Evolutionary conservation across 441 rosid genomes (phyloP), one percentile per base, ranked within the genome.

Genomic region (Syzygium syzygioides): DNA sequence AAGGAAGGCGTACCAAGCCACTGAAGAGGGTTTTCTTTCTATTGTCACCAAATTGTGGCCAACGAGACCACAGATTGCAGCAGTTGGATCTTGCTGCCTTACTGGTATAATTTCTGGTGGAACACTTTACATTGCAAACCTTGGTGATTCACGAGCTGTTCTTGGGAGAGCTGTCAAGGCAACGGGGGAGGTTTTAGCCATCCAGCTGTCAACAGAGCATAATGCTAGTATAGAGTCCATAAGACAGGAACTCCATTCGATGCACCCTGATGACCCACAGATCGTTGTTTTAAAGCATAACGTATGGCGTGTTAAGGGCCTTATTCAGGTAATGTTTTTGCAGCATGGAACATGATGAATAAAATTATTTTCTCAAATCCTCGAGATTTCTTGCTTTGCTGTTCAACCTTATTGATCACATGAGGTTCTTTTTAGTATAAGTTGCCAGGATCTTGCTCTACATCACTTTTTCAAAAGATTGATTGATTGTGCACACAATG

Each of bases 1-100:
- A 87, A 52, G 62, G 83, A 87, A 87, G 83, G 88, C 88, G 3
- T 87, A 87, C 88, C 85, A 87, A 87, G 88, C 88, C 41, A 87
- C 88, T 6, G 88, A 87, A 53, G 88, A 87, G 60, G 88, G 64
- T 53, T 87, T 87, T 87, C 55, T 71, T n/a, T 87, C 88, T 23
- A 71, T 87, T 48, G 88, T 87, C 45, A 71, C 88, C 45, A 71
- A 15, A 53, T n/a, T 30, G 50, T 87, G 88, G 88, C 85, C 55
- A 54, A 48, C 83, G 37, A 87, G 15, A 34, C 88, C 88, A 15
- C 88, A 87, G 88, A 87, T 87, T 87, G 88, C 87, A 20, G 87
- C 87, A 55, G 87, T 85, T 56, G 87, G 87, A 85, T 85, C 87
- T 85, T 85, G 87, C 71, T 87, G 88, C 59, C 88, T 87, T 50